Percentiles rank a stretch among this genome's conserved stretches.
phyloP scores from a whole-genome alignment of 371 early-diverging fungal species.

The Saksenaea vasiformis region DNA sequence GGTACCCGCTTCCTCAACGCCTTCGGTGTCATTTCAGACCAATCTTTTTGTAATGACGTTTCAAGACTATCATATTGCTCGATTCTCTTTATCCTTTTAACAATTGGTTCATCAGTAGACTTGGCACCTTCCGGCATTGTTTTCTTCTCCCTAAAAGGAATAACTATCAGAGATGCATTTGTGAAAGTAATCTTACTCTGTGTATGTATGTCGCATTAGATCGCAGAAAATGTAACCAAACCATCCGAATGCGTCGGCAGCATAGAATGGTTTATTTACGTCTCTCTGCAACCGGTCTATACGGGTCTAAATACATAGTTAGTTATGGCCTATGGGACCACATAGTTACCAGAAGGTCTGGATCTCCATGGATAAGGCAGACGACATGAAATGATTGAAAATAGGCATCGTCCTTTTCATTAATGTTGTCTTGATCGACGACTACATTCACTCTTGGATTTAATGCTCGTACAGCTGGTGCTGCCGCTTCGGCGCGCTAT shows the following conservation, averaged over 20 bases:
- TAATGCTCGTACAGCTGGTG: conserved; percentile 55
- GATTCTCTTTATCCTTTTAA: conserved; percentile 33
- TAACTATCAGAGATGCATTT: neutral
- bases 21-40: conserved; percentile 31
- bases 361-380: conserved; percentile 53
- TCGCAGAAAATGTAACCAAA: conserved; percentile 87
- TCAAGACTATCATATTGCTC: conserved; percentile 51
- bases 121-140: conserved; percentile 8
- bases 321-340: neutral
- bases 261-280: conserved; percentile 62
- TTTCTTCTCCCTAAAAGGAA: conserved; percentile 18
- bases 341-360: conserved; percentile 30
- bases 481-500: conserved; percentile 70
- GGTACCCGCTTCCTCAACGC: conserved; percentile 46
- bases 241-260: conserved; percentile 72
- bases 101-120: conserved; percentile 41
- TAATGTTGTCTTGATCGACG: conserved; percentile 53
- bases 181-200: conserved; percentile 48
- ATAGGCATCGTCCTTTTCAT: conserved; percentile 45
- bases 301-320: conserved; percentile 44
- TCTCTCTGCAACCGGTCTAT: conserved; percentile 60
- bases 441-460: conserved; percentile 77
- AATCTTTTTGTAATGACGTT: conserved; percentile 30
- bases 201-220: conserved; percentile 67
- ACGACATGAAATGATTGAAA: conserved; percentile 71